Evolutionary conservation across 2,329 filamentous ascomycete genomes (phyloP).

Genomic region (Xylariaceae sp.): DNA sequence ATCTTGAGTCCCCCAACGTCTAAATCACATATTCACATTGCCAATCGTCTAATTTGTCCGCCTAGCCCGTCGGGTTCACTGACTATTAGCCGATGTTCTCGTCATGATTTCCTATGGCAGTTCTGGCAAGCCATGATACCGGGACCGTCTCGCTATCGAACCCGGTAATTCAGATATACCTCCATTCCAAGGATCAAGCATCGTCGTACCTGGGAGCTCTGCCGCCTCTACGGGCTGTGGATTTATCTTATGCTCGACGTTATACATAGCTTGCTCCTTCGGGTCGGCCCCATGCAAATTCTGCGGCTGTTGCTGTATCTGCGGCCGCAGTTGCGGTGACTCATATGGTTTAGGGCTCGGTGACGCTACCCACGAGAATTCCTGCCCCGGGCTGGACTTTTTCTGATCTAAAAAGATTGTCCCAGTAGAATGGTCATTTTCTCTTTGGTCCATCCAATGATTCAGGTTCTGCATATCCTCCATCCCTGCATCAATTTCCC

Average conservation of each 20-base stretch:
- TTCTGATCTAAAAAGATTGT: conserved; percentile 5
- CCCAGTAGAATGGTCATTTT: conserved; percentile 1
- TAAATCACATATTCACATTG: background rate
- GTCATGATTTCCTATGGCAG: conserved; percentile 5
- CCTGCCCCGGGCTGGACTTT: conserved; percentile 7
- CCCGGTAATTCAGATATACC: conserved; percentile 18
- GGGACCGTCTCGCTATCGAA: background rate
- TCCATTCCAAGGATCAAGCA: conserved; percentile 19
- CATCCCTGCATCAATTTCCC: conserved; percentile 2
- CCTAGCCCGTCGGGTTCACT: background rate
- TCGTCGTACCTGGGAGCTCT: conserved; percentile 16
- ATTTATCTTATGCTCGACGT: conserved; percentile 5
- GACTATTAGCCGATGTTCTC: background rate
- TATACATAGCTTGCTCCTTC: conserved; percentile 12
- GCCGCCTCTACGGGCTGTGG: conserved; percentile 3
- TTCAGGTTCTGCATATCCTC: conserved; percentile 16
- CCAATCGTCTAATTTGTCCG: background rate
- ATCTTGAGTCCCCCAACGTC: background rate
- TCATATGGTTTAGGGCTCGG: background rate
- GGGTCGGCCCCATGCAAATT: conserved; percentile 9
- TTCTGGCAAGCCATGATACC: conserved; percentile 12
- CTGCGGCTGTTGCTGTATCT: background rate
- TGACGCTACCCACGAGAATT: conserved; percentile 10
- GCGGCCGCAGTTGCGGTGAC: conserved; percentile 3
- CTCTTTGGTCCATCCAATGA: conserved; percentile 16